Evolutionary conservation across 225 moss, liverwort and hornwort species (phyloP), one percentile per base, ranked within the genome.

Genomic region (Pseudoscleropodium purum): DNA sequence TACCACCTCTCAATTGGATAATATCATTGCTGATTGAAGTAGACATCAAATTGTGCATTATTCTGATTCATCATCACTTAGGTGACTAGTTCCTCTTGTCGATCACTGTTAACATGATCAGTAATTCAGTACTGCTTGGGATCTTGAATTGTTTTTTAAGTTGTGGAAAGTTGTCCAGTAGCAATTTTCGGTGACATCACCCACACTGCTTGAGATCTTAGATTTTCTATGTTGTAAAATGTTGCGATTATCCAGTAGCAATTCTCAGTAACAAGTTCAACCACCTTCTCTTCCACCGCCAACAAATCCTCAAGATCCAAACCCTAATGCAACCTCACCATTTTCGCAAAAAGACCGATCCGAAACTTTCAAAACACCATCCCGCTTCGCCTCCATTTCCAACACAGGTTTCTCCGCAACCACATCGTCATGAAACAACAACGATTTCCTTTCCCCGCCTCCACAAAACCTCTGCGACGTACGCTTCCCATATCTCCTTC

Each of bases 301-400:
- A 59, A 33, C 36, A 45, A 19, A 27, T 75, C 34, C 51, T 41
- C 54, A 79, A 41, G 66, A 11, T 13, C 34, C 21, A 33, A 87
- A 87, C 31, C 52, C 78, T 37, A 86, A 60, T 45, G 29, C 9
- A 39, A 47, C 7, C 88, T 72, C 81, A 88, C 88, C 87, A 47
- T 81, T 81, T 49, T 81, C 81, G 37, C 70, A 88, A 15, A 88
- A 37, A 15, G 60, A 81, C 21, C 92, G 90, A 81, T 93, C 89
- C 29, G 87, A 93, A 70, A 95, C 77, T 75, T 95, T 95, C 31
- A 93, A 57, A 34, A 92, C 70, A 31, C 93, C 91, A 23, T 78
- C 89, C 4, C 15, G 69, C 51, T 69, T 84, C 4, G 72, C 61
- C 39, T 90, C 83, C 79, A 88, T 19, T 37, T 67, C 79, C 45